A percentile compares a stretch with the other conserved stretches of the same genome.
These are phyloP conservation scores for Sonneratia alba DNA, from an alignment of 345 rosid genomes.

Conservation along the genomic window DNA sequence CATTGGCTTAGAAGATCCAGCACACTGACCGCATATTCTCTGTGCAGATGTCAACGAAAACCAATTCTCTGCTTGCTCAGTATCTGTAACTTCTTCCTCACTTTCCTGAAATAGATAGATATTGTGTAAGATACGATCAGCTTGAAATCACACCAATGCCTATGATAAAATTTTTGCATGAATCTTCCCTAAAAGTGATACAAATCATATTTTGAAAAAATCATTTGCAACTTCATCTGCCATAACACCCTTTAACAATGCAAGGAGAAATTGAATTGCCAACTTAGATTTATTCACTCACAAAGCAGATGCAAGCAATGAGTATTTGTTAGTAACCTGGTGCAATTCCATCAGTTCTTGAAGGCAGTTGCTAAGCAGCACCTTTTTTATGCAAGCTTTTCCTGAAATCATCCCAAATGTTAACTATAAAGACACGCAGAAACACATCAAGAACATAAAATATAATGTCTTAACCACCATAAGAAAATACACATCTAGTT, in stretches of 20 bases:
- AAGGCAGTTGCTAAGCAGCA: slow-evolving; percentile 91
- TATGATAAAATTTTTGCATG: no score
- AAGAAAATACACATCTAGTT: no score
- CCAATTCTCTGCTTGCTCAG: slow-evolving; percentile 99
- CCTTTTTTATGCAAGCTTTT: slow-evolving; percentile 91
- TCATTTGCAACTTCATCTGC: background rate
- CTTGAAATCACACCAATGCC: no score
- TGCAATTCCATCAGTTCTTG: slow-evolving; percentile 99
- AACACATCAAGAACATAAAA: background rate
- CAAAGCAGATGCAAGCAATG: background rate
- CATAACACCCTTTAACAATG: background rate
- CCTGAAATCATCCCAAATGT: slow-evolving; percentile 30
- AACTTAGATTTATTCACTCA: background rate
- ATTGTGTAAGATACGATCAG: no score
- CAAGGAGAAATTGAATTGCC: background rate
- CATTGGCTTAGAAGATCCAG: background rate
- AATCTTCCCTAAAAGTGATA: no score
- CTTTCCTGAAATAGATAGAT: slow-evolving; percentile 43
- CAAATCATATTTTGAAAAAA: no score
- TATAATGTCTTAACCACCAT: no score
- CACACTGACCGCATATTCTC: slow-evolving; percentile 75
- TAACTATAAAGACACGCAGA: background rate
- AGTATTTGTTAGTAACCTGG: slow-evolving; percentile 45
- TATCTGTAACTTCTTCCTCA: slow-evolving; percentile 96
- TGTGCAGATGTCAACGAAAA: slow-evolving; percentile 98